Evolutionary conservation across 192 early-diverging fungal genomes (phyloP).

Genomic region (Coemansia sp.): DNA sequence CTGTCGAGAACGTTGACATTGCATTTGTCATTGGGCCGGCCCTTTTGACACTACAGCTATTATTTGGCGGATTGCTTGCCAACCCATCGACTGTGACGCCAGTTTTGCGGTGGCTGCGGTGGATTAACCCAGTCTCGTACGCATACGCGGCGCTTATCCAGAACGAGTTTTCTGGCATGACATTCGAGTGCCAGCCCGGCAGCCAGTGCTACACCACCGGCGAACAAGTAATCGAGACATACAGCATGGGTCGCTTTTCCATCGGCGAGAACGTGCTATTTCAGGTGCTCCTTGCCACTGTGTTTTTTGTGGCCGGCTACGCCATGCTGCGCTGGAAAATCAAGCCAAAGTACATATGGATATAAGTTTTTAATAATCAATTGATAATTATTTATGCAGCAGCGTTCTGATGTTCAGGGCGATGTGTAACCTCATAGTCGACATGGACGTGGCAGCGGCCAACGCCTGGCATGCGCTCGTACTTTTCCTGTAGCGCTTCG

Average conservation of each 20-base stretch:
- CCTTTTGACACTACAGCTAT: slow-evolving; percentile 42
- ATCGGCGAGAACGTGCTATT: slow-evolving; percentile 29
- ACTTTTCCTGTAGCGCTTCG: slow-evolving; percentile 83
- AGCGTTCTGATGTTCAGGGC: slow-evolving; percentile 68
- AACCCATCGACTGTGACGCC: slow-evolving; percentile 44
- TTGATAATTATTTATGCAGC: slow-evolving; percentile 15
- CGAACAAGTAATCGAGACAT: slow-evolving; percentile 33
- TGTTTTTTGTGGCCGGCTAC: slow-evolving; percentile 32
- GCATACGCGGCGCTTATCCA: slow-evolving; percentile 44
- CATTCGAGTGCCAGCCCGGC: slow-evolving; percentile 27
- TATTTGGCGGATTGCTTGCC: slow-evolving; percentile 54
- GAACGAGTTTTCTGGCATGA: slow-evolving; percentile 50
- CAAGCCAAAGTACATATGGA: slow-evolving; percentile 49
- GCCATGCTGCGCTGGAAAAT: slow-evolving; percentile 51
- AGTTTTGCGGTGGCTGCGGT: slow-evolving; percentile 54
- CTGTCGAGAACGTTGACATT: slow-evolving; percentile 35
- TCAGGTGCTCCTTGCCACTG: slow-evolving; percentile 27
- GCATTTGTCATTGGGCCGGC: slow-evolving; percentile 48
- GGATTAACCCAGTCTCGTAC: slow-evolving; percentile 50
- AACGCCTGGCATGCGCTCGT: slow-evolving; percentile 81
- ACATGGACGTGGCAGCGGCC: slow-evolving; percentile 94
- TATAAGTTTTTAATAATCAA: slow-evolving; percentile 14
- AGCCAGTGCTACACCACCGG: slow-evolving; percentile 38
- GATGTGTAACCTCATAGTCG: slow-evolving; percentile 87
- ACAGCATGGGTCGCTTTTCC: slow-evolving; percentile 43